Base-by-base conservation (phyloP, 768 basidiomycete genomes). In the Russula sp. region DNA sequence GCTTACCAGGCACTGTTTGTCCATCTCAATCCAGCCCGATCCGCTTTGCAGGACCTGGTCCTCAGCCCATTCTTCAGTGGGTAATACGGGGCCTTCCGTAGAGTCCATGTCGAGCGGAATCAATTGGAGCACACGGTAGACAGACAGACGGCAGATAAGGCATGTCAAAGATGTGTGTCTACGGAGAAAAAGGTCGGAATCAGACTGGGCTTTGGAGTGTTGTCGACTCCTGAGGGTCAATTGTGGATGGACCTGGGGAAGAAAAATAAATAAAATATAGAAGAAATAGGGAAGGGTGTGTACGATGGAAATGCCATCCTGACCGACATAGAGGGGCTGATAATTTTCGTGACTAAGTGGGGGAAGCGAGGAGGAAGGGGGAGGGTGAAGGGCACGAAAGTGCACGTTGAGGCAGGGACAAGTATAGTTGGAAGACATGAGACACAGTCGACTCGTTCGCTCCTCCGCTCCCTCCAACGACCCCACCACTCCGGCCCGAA, bases 21-120 rank as follows among this genome's bases (percentile, higher is more conserved):
- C 79, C 22, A 91, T 81, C 69, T 91, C 85, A 65, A 92, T 80
- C 88, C 88, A 90, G 13, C 90, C 90, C 59, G 72, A 83, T 38
- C 78, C 74, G 68, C 85, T 87, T 74, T 83, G 84, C 74, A 92
- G 77, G 57, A 84, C 76, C 71, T 89, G 88, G 56, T 83, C 80
- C 75, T 92, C 90, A 7, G 84, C 84, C 87, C 88, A 91, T 51
- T 89, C 88, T 58, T 87, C 84, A 1, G 83, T 83, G 18, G 90
- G 88, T 55, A 90, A 75, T 18, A 90, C 74, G 3, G 85, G 83
- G 9, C 87, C 85, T 59, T 87, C 86, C 55, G 81, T 81, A 16
- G 79, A 78, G 64, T 87, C 85, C 8, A 84, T 73, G 59, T 87
- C 86, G 54, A 76, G 74, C 46, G 83, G 77, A 57, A 86, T 79